Percentiles rank a stretch among this genome's conserved stretches.
Conservation (phyloP, 1,139 yeast species). For the Hyphopichia fennica region DNA sequence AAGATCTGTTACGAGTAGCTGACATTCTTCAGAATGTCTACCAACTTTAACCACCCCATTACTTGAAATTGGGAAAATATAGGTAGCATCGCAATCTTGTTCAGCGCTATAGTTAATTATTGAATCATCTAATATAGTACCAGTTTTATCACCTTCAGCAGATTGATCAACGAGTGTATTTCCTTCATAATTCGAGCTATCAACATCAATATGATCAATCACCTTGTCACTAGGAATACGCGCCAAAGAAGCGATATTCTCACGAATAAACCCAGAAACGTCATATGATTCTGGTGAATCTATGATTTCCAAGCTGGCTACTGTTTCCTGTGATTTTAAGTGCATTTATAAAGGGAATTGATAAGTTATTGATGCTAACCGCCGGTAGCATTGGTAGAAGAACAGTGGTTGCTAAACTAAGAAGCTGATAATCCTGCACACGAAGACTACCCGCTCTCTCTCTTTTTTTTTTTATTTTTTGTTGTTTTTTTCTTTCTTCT, state of each 20-base stretch:
- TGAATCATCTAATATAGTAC: no score
- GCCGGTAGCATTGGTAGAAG: background rate
- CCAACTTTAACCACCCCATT: slow-evolving; percentile 16
- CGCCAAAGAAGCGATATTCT: background rate
- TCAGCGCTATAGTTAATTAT: background rate
- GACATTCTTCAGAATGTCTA: slow-evolving; percentile 9
- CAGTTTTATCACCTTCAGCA: background rate
- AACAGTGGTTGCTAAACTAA: background rate
- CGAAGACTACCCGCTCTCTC: no score
- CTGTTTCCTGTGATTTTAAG: background rate
- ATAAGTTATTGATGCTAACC: no score
- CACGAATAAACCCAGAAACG: background rate
- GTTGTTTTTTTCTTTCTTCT: background rate
- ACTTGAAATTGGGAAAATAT: background rate
- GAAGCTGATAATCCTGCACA: no score
- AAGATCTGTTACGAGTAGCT: slow-evolving; percentile 11
- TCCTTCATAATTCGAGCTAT: background rate
- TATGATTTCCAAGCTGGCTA: background rate
- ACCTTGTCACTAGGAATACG: background rate
- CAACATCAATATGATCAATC: background rate
- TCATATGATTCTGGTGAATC: background rate
- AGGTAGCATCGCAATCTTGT: background rate
- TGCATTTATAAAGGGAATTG: no score
- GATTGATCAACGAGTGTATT: background rate
- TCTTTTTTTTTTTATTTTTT: background rate